phyloP scores from a whole-genome alignment of 2,329 filamentous ascomycete species.

The Cylindrodendrum hubeiense region DNA sequence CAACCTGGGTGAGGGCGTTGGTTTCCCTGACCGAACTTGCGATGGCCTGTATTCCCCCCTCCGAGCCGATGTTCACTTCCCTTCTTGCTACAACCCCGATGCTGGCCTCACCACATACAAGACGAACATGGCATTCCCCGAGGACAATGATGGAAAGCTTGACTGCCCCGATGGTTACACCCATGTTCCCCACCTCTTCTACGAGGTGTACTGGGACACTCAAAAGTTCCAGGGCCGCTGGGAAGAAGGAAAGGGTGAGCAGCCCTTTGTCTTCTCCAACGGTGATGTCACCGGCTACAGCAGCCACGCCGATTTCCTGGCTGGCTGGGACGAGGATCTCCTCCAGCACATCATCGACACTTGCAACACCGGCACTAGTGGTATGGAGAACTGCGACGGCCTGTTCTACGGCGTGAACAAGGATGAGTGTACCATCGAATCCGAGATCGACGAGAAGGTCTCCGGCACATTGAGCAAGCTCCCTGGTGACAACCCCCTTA shows the following conservation, averaged over 20 bases:
- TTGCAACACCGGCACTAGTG: constrained; percentile 70
- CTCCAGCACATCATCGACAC: constrained; percentile 76
- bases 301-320: constrained; percentile 79
- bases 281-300: constrained; percentile 79
- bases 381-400: constrained; percentile 73
- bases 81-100: constrained; percentile 78
- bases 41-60: constrained; percentile 72
- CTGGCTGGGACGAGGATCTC: constrained; percentile 76
- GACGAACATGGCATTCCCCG: constrained; percentile 76
- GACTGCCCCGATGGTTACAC: constrained; percentile 68
- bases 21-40: constrained; percentile 80
- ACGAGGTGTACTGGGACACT: constrained; percentile 72
- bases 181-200: constrained; percentile 70
- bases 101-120: constrained; percentile 70
- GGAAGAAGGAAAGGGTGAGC: constrained; percentile 64
- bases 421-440: constrained; percentile 63
- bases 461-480: constrained; percentile 59
- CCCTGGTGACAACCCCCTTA: constrained; percentile 68
- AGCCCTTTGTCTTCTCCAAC: constrained; percentile 77
- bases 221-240: constrained; percentile 64
- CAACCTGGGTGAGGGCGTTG: constrained; percentile 68
- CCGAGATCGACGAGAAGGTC: constrained; percentile 60
- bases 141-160: constrained; percentile 58
- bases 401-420: constrained; percentile 67
- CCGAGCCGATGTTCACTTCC: constrained; percentile 78